A percentile compares a stretch with the other conserved stretches of the same genome.
Conservation (phyloP, 345 rosid genomes). For the Trapa bicornis region DNA sequence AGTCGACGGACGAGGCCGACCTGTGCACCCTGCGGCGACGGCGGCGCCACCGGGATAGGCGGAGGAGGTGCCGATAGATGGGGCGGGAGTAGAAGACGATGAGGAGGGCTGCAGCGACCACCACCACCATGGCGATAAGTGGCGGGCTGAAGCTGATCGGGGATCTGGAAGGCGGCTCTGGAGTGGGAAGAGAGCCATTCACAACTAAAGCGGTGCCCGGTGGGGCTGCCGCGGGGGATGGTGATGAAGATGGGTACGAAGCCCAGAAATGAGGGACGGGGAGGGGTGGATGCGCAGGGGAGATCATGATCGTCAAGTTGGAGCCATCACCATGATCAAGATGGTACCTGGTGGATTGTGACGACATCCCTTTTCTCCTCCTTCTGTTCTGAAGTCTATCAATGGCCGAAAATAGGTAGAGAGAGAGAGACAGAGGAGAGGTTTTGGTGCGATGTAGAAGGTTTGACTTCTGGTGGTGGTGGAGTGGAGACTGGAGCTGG, state of each 20-base stretch:
- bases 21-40: conserved; percentile 29
- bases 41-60: conserved; percentile 30
- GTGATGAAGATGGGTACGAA: background rate
- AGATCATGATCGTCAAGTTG: conserved; percentile 3
- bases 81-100: conserved; percentile 77
- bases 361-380: background rate
- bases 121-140: conserved; percentile 80
- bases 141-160: conserved; percentile 78
- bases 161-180: conserved; percentile 15
- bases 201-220: background rate
- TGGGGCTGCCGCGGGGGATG: background rate
- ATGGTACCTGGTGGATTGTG: background rate
- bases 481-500: no score
- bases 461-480: conserved; percentile 4
- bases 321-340: background rate
- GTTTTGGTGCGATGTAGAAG: background rate
- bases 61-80: conserved; percentile 53
- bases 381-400: background rate
- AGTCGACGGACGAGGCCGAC: conserved; percentile 35
- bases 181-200: conserved; percentile 14
- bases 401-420: background rate
- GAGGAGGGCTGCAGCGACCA: conserved; percentile 64
- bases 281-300: conserved; percentile 5
- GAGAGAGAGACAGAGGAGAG: background rate
- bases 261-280: conserved; percentile 4